These are phyloP conservation scores for Coemansia brasiliensis DNA, from an alignment of 192 early-diverging fungal species.

Conservation along the genomic window DNA sequence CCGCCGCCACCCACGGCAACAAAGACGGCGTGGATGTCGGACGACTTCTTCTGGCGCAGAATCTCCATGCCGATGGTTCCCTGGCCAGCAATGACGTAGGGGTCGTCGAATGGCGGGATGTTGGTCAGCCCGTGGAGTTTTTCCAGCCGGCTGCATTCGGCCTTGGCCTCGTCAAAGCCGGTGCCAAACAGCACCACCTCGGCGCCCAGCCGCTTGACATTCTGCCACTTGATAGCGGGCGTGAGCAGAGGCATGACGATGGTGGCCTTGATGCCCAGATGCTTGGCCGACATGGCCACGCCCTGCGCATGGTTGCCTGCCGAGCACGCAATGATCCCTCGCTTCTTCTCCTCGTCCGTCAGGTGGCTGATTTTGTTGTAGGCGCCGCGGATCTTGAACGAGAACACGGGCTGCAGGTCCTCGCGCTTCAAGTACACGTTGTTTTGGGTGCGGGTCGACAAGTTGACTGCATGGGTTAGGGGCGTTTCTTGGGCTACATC, in stretches of 20 bases:
- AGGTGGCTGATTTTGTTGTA: slow-evolving; percentile 91
- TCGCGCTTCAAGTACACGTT: slow-evolving; percentile 89
- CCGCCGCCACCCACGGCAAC: slow-evolving; percentile 94
- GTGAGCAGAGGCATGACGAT: slow-evolving; percentile 95
- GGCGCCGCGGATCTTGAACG: slow-evolving; percentile 97
- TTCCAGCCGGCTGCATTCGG: slow-evolving; percentile 74
- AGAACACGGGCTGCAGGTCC: slow-evolving; percentile 95
- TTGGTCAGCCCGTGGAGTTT: slow-evolving; percentile 74
- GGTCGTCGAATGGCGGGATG: slow-evolving; percentile 98
- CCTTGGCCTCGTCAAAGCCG: slow-evolving; percentile 95
- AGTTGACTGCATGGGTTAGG: slow-evolving; percentile 77
- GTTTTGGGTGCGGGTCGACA: slow-evolving; percentile 71
- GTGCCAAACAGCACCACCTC: slow-evolving; percentile 85
- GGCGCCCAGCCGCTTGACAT: slow-evolving; percentile 88
- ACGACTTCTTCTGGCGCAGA: slow-evolving; percentile 58
- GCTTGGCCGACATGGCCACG: slow-evolving; percentile 89
- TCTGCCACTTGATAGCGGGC: slow-evolving; percentile 84
- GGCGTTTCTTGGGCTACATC: slow-evolving; percentile 92
- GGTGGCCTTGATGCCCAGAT: slow-evolving; percentile 87
- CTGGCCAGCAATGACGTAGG: slow-evolving; percentile 98
- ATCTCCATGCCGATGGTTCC: slow-evolving; percentile 93
- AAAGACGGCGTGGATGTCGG: slow-evolving; percentile 86
- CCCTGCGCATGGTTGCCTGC: slow-evolving; percentile 99
- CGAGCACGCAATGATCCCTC: slow-evolving; percentile 93
- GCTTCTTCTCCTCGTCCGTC: slow-evolving; percentile 68